These are phyloP conservation scores for Eimeria maxima DNA, from an alignment of 169 alveolate species.

Conservation along the genomic window DNA sequence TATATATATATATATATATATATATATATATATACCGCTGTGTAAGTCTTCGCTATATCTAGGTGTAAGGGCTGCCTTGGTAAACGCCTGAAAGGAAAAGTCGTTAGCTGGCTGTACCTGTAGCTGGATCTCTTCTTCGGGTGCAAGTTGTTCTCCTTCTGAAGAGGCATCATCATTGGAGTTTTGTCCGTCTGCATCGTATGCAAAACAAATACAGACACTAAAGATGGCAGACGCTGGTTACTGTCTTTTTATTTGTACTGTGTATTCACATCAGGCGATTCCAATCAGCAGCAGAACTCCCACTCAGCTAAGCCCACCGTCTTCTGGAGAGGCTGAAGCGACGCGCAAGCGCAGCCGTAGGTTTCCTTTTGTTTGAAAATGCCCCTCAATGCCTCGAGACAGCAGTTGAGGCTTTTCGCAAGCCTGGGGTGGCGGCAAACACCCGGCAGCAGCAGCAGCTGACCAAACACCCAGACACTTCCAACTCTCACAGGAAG, in stretches of 20 bases:
- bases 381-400: slow-evolving; percentile 30
- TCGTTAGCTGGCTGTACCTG: slow-evolving; percentile 2
- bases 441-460: neutral
- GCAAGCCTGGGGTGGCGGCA: slow-evolving; percentile 35
- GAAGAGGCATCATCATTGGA: neutral
- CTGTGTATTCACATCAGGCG: neutral
- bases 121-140: neutral
- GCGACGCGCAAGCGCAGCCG: slow-evolving; percentile 1
- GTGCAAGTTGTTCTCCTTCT: neutral
- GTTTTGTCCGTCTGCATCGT: neutral
- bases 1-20: too few relatives aligned
- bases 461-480: neutral
- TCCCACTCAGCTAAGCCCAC: neutral
- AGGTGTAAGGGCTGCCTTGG: neutral
- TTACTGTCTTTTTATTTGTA: too few relatives aligned
- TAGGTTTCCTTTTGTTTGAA: neutral
- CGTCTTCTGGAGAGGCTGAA: slow-evolving; percentile 34
- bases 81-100: neutral
- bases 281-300: neutral
- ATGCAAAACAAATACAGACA: neutral
- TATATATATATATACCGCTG: too few relatives aligned
- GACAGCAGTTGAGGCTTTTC: neutral
- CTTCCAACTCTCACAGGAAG: neutral
- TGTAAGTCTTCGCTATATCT: neutral
- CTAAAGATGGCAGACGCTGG: neutral